Evolutionary conservation across 163 green algal species (phyloP).

Genomic region (Chlamydomonas reinhardtii): DNA sequence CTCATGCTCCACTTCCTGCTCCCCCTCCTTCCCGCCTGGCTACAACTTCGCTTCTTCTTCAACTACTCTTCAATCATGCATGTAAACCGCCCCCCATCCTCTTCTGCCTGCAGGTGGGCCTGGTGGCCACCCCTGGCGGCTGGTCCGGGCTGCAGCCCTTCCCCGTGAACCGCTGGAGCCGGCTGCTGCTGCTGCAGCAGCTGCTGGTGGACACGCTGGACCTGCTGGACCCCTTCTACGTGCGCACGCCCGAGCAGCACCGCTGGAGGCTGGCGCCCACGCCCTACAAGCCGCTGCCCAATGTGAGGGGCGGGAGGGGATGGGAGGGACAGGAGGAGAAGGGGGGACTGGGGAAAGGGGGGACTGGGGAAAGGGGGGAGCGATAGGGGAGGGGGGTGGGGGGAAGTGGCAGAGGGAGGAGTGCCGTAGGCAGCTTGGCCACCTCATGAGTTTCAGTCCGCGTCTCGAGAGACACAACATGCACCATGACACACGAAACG

Average conservation of each 20-base stretch:
- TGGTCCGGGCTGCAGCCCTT: constrained; percentile 68
- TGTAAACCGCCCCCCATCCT: too few relatives aligned
- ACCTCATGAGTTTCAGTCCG: too few relatives aligned
- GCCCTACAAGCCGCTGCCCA: constrained; percentile 27
- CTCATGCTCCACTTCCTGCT: too few relatives aligned
- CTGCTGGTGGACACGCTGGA: constrained; percentile 78
- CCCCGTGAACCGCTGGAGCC: constrained; percentile 67
- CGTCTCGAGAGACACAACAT: too few relatives aligned
- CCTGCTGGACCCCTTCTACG: constrained; percentile 71
- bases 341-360: too few relatives aligned
- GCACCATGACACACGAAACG: too few relatives aligned
- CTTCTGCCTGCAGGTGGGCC: background rate
- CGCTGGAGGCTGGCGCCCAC: constrained; percentile 24
- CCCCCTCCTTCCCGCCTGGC: background rate
- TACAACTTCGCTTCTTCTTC: too few relatives aligned
- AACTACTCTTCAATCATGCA: too few relatives aligned
- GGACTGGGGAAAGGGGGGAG: background rate
- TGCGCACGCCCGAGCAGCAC: constrained; percentile 13
- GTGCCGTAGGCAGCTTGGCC: too few relatives aligned
- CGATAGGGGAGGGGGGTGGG: background rate
- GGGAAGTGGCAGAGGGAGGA: background rate
- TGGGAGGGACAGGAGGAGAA: background rate
- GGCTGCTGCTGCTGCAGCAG: constrained; percentile 81
- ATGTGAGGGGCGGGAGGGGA: background rate
- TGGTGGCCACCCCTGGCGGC: constrained; percentile 37